Conservation (phyloP, 148 eudicot genomes). For the Suaeda aralocaspica region DNA sequence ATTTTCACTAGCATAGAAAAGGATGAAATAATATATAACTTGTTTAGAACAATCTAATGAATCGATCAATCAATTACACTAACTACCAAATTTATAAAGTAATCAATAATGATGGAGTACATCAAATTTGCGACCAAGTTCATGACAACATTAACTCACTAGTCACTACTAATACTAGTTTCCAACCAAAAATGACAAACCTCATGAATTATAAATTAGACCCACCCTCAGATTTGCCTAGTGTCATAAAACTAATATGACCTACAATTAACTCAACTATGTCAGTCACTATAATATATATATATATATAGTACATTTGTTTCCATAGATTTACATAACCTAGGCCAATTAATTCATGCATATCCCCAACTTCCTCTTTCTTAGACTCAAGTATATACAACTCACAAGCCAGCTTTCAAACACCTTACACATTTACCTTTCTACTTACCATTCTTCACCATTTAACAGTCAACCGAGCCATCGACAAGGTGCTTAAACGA, state of each 20-base stretch:
- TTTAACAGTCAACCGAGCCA: too few species aligned
- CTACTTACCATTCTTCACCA: too few species aligned
- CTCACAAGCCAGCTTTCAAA: not conserved
- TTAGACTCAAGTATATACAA: too few species aligned
- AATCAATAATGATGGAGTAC: too few species aligned
- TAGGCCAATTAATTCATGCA: slow-evolving; percentile 15
- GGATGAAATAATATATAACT: not conserved
- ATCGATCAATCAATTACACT: not conserved
- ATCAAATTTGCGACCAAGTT: not conserved
- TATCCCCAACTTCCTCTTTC: slow-evolving; percentile 14
- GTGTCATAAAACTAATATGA: not conserved
- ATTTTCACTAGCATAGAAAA: not conserved
- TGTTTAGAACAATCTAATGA: not conserved
- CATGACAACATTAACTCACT: too few species aligned
- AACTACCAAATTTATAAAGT: not conserved
- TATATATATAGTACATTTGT: not conserved
- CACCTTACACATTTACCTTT: too few species aligned
- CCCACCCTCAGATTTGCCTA: not conserved
- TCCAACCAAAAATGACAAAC: not conserved
- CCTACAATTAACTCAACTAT: slow-evolving; percentile 14
- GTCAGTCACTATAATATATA: slow-evolving; percentile 14
- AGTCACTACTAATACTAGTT: too few species aligned
- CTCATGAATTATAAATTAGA: not conserved
- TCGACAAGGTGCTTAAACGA: not conserved
- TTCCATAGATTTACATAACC: slow-evolving; percentile 15